Base-by-base conservation (phyloP, 148 eudicot species). In the Rhododendron ferrugineum region DNA sequence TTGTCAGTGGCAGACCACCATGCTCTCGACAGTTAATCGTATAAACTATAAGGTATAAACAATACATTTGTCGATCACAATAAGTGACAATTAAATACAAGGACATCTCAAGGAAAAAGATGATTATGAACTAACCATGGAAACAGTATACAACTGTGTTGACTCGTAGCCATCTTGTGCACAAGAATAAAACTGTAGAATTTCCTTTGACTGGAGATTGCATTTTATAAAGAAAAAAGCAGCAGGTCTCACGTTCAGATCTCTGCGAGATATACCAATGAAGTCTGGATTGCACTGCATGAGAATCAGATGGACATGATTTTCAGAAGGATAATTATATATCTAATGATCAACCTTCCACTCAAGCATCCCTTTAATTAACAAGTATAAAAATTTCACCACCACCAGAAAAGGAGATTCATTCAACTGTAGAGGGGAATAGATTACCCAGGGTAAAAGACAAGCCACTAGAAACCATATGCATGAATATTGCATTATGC, bases 141-240 rank as follows among this genome's bases (percentile, higher is more conserved):
- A 89, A 84, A 97, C 90, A 64, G 96, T 85, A 79, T 89, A 87
- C 78, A 97, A 93, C 72, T 92, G 93, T 46, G 99, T 95, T 75
- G 99, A 97, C 88, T 97, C 99, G 11, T 92, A 97, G 80, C 98
- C 93, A 90, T 97, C 99, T 86, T 93, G 92, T 42, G 99, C 99
- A 90, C 86, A 91, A 46, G 86, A 79, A 84, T 97, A 97, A 44
- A 92, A 88, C 84, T 91, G 89, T 85, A 94, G 96, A 88, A 95
- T 88, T 89, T 97, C 94, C 81, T 91, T 75, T 32, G 98, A 97
- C 40, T 73, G 89, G 73, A 97, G 93, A 79, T 86, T 85, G 89
- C 98, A 97, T 86, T 90, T 94, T 77, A 97, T 92, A 88, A 90
- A 97, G 93, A 97, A 97, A 91, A 97, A 95, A 66, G 98, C 98